phyloP scores from a whole-genome alignment of 768 basidiomycete species.

The Chalciporus pseudorubinellus region DNA sequence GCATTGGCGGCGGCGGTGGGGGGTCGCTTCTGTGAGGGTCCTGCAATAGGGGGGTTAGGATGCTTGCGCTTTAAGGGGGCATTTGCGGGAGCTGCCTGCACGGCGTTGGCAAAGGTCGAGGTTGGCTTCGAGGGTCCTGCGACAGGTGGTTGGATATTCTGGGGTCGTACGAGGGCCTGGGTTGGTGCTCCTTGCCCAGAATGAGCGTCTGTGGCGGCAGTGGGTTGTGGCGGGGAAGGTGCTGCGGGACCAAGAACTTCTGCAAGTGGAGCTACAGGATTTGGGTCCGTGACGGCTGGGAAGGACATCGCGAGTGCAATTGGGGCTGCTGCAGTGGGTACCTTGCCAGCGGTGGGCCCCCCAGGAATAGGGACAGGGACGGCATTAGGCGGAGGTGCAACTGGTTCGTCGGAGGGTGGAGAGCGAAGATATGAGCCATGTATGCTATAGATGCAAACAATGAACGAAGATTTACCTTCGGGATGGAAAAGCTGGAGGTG shows the following conservation, averaged over 20 bases:
- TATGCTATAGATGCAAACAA: neutral
- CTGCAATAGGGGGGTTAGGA: neutral
- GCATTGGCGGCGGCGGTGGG: neutral
- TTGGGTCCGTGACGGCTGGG: neutral
- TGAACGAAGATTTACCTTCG: neutral
- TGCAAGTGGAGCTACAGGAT: neutral
- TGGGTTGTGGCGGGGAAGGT: neutral
- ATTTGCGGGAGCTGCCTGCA: neutral
- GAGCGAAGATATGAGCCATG: neutral
- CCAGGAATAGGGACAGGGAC: neutral
- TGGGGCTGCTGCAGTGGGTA: neutral
- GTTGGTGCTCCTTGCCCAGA: too few species aligned
- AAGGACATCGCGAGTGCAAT: neutral
- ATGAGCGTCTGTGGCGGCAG: too few species aligned
- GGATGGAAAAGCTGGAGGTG: conserved; percentile 9
- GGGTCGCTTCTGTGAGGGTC: neutral
- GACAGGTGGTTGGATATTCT: neutral
- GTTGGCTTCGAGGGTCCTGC: neutral
- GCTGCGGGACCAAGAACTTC: neutral
- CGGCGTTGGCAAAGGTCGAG: neutral
- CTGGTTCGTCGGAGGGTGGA: conserved; percentile 9
- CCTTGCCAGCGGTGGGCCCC: neutral
- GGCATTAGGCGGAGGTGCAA: neutral
- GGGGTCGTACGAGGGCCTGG: neutral
- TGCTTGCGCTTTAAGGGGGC: neutral